Base-by-base conservation (phyloP, 805 yeast genomes). In the Metschnikowia picachoensis region DNA sequence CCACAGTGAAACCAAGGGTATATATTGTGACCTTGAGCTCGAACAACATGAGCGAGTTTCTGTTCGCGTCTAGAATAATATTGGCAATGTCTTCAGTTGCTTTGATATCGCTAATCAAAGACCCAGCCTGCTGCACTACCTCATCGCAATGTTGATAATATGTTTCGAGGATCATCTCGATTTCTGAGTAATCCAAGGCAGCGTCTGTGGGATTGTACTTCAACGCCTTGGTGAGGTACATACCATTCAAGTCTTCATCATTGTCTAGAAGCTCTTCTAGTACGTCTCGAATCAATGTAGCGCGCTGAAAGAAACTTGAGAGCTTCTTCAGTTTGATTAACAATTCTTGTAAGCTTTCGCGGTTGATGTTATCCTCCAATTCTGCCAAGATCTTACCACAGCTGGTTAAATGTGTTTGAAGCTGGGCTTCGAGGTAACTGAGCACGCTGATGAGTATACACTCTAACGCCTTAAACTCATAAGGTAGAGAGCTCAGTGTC, bases 41-140 rank as follows among this genome's bases (percentile, higher is more conserved):
- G 55, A 85, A 82, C 46, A 91, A 74, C 95, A 91, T 88, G 50
- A 91, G 70, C 3, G 95, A 80, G 66, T 91, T 91, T 68, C 97
- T 80, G 59, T 89, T 89, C 2, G 97, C 88, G 64, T 91, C 97
- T 44, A 91, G 66, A 50, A 91, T 90, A 57, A 91, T 90, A 60
- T 90, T 90, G 48, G 88, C 91, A 60, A 91, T 87, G 58, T 91
- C 97, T 60, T 90, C 97, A 0, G 97, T 91, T 13, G 94, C 87
- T 59, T 82, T 82, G 56, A 91, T 88, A 60, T 91, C 95, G 55
- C 82, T 83, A 16, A 87, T 79, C 46, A 90, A 68, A 4, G 92
- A 83, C 37, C 87, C 95, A 0, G 95, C 83, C 56, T 87, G 92
- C 64, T 91, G 97, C 7, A 90, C 97, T 55, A 86, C 82, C 67